Evolutionary conservation across 768 basidiomycete genomes (phyloP).

Genomic region (Serendipita sp.): DNA sequence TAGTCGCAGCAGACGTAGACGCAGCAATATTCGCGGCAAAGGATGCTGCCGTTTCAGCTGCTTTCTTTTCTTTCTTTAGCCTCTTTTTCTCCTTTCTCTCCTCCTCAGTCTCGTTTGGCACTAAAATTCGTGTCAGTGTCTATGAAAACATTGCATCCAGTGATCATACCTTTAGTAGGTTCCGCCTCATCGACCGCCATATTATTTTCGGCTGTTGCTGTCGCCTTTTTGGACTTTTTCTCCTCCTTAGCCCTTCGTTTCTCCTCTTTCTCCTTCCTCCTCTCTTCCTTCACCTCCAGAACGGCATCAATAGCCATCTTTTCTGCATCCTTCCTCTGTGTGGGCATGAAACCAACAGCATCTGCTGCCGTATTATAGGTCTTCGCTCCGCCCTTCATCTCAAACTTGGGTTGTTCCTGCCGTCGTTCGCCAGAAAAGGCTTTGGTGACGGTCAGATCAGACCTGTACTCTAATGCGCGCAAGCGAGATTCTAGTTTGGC

Average conservation of each 20-base stretch:
- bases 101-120: slow-evolving; percentile 47
- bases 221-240: slow-evolving; percentile 28
- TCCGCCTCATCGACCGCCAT: slow-evolving; percentile 31
- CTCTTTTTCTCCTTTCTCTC: slow-evolving; percentile 57
- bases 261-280: slow-evolving; percentile 66
- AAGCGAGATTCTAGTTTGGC: slow-evolving; percentile 90
- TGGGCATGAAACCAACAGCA: slow-evolving; percentile 64
- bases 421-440: slow-evolving; percentile 41
- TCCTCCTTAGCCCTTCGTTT: slow-evolving; percentile 38
- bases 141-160: slow-evolving; percentile 10
- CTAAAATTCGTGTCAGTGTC: slow-evolving; percentile 14
- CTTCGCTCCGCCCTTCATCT: slow-evolving; percentile 54
- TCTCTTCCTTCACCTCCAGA: slow-evolving; percentile 76
- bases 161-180: slow-evolving; percentile 26
- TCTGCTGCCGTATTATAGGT: slow-evolving; percentile 83
- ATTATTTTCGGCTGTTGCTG: slow-evolving; percentile 17
- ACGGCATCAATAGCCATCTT: slow-evolving; percentile 59
- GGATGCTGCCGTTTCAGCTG: slow-evolving; percentile 52
- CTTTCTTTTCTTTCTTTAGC: slow-evolving; percentile 54
- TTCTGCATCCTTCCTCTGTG: slow-evolving; percentile 61
- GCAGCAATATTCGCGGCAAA: slow-evolving; percentile 20
- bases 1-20: slow-evolving; percentile 6
- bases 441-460: slow-evolving; percentile 30
- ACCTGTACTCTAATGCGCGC: slow-evolving; percentile 71
- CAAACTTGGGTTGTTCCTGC: slow-evolving; percentile 64